A percentile compares a stretch with the other conserved stretches of the same genome.
Conservation (phyloP, 441 rosid genomes). For the Kokia cookei region DNA sequence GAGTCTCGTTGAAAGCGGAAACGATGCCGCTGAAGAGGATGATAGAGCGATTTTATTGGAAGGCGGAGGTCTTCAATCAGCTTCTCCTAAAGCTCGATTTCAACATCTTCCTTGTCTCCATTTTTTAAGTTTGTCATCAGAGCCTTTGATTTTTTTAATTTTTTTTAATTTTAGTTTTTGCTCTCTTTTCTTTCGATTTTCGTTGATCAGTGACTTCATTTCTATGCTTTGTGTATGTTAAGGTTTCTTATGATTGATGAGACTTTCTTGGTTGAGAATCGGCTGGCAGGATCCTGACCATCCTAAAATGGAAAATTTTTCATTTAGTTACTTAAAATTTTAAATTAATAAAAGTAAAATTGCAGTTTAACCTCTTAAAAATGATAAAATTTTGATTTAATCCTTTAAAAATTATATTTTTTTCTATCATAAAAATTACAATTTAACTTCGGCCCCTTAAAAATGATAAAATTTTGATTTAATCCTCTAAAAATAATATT, state of each 20-base stretch:
- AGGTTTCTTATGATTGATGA: constrained; percentile 64
- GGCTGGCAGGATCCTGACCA: constrained; percentile 4
- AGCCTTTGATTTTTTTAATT: neutral
- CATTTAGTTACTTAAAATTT: too few relatives aligned
- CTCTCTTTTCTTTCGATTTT: neutral
- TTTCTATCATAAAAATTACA: too few relatives aligned
- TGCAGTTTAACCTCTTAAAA: too few relatives aligned
- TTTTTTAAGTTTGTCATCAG: constrained; percentile 34
- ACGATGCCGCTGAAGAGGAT: constrained; percentile 42
- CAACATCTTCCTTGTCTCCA: constrained; percentile 35
- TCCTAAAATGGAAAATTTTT: too few relatives aligned
- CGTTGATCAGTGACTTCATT: neutral
- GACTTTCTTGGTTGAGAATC: constrained; percentile 55
- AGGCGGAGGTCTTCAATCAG: constrained; percentile 56
- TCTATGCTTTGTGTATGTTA: constrained; percentile 5
- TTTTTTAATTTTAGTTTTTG: neutral
- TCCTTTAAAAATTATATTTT: too few relatives aligned
- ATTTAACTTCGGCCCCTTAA: too few relatives aligned
- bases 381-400: too few relatives aligned
- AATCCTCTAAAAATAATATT: too few relatives aligned
- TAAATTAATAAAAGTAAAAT: too few relatives aligned
- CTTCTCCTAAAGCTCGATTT: constrained; percentile 45
- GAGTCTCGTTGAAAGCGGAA: constrained; percentile 40
- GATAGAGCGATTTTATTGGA: constrained; percentile 52
- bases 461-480: too few relatives aligned